phyloP scores from a whole-genome alignment of 2,329 filamentous ascomycete species.

The Fusarium xylarioides region DNA sequence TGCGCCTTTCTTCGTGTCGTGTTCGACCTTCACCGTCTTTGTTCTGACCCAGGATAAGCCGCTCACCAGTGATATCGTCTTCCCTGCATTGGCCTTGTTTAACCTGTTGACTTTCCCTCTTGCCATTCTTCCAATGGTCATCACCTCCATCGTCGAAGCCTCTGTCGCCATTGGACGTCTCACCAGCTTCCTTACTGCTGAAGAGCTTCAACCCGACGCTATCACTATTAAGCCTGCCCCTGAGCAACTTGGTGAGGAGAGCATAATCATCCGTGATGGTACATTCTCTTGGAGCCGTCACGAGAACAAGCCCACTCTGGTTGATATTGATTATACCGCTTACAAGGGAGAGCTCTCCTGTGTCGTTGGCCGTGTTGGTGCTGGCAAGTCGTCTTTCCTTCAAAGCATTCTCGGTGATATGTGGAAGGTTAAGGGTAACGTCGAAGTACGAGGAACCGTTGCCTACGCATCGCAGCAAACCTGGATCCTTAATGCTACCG shows the following conservation, averaged over 20 bases:
- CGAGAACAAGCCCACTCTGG: conserved; percentile 73
- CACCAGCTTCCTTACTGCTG: conserved; percentile 83
- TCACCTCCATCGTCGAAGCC: conserved; percentile 94
- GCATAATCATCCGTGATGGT: conserved; percentile 82
- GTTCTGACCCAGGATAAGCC: conserved; percentile 84
- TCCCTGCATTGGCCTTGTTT: conserved; percentile 91
- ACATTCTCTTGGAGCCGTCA: conserved; percentile 96
- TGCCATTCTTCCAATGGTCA: conserved; percentile 95
- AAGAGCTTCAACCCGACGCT: conserved; percentile 89
- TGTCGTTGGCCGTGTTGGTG: conserved; percentile 91
- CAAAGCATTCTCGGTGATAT: conserved; percentile 90
- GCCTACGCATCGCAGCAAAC: conserved; percentile 93
- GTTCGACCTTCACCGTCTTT: conserved; percentile 94
- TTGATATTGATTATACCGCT: conserved; percentile 86
- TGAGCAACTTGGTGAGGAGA: conserved; percentile 83
- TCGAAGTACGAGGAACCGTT: conserved; percentile 80
- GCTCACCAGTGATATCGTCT: conserved; percentile 93
- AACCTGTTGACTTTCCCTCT: conserved; percentile 96
- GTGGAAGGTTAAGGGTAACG: conserved; percentile 87
- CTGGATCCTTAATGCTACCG: conserved; percentile 98
- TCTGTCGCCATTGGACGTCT: conserved; percentile 90
- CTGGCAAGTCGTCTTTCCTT: conserved; percentile 93
- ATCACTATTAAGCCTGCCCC: conserved; percentile 75
- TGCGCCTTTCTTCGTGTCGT: conserved; percentile 96
- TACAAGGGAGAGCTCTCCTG: conserved; percentile 94